Percentiles rank a stretch among this genome's conserved stretches.
Conservation (phyloP, 805 yeast genomes). For the Lipomyces chichibuensis region DNA sequence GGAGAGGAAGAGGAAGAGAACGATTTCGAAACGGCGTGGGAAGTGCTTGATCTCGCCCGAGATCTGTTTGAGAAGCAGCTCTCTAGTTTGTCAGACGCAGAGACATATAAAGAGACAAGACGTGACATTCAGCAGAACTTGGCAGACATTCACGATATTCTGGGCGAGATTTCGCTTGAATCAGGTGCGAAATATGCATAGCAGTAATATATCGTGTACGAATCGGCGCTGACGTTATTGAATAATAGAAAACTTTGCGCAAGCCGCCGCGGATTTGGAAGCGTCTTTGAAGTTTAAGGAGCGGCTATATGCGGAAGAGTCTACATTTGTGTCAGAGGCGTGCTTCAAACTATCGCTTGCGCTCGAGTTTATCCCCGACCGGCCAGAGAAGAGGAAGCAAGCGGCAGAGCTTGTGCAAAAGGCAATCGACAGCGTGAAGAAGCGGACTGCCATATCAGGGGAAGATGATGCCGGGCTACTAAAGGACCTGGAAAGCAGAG, state of each 20-base stretch:
- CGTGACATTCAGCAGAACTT: slow-evolving; percentile 54
- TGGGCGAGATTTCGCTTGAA: slow-evolving; percentile 90
- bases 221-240: background rate
- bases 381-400: slow-evolving; percentile 47
- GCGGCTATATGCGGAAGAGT: slow-evolving; percentile 49
- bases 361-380: slow-evolving; percentile 66
- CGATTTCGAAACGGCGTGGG: slow-evolving; percentile 90
- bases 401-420: slow-evolving; percentile 59
- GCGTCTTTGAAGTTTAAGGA: slow-evolving; percentile 59
- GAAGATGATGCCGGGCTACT: slow-evolving; percentile 46
- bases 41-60: slow-evolving; percentile 73
- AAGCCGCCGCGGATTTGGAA: slow-evolving; percentile 71
- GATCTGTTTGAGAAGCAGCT: slow-evolving; percentile 58
- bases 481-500: slow-evolving; percentile 43
- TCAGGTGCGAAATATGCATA: slow-evolving; percentile 43
- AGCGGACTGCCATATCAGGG: slow-evolving; percentile 47
- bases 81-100: slow-evolving; percentile 37
- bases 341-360: slow-evolving; percentile 82
- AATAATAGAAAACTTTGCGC: slow-evolving; percentile 69
- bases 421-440: slow-evolving; percentile 56
- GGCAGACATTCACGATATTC: slow-evolving; percentile 72
- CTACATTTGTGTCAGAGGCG: slow-evolving; percentile 71
- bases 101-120: slow-evolving; percentile 39
- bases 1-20: slow-evolving; percentile 47
- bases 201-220: background rate